These are phyloP conservation scores for Periconia sp. DNA, from an alignment of 2,329 filamentous ascomycete species.

Conservation along the genomic window DNA sequence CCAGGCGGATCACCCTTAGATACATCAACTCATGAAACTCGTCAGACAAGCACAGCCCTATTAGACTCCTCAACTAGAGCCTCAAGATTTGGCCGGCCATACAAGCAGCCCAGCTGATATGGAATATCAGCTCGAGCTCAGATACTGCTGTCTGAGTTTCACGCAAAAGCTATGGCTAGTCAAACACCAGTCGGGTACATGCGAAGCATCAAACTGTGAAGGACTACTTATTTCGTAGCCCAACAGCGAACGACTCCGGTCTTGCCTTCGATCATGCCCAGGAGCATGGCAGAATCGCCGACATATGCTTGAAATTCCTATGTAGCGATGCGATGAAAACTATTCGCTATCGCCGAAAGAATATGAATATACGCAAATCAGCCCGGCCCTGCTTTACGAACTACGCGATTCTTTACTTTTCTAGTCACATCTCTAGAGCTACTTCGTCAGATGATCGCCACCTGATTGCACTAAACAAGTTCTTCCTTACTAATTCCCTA, in stretches of 20 bases:
- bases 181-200: not conserved
- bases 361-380: not conserved
- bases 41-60: too few relatives aligned
- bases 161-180: too few relatives aligned
- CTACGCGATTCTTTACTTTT: conserved; percentile 6
- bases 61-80: too few relatives aligned
- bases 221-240: not conserved
- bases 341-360: not conserved
- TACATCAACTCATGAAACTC: too few relatives aligned
- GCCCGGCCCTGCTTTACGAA: not conserved
- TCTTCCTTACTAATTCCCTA: conserved; percentile 1
- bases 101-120: too few relatives aligned
- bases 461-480: conserved; percentile 2
- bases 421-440: conserved; percentile 2
- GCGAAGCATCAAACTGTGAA: not conserved
- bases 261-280: not conserved
- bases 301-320: not conserved
- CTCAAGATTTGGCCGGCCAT: too few relatives aligned
- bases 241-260: not conserved
- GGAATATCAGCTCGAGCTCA: too few relatives aligned
- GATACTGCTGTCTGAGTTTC: too few relatives aligned
- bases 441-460: conserved; percentile 1
- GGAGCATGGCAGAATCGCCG: not conserved
- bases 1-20: too few relatives aligned
- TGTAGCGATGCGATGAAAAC: not conserved